A percentile compares a stretch with the other conserved stretches of the same genome.
phyloP scores from a whole-genome alignment of 352 stramenopile species.

The Pythium aphanidermatum region DNA sequence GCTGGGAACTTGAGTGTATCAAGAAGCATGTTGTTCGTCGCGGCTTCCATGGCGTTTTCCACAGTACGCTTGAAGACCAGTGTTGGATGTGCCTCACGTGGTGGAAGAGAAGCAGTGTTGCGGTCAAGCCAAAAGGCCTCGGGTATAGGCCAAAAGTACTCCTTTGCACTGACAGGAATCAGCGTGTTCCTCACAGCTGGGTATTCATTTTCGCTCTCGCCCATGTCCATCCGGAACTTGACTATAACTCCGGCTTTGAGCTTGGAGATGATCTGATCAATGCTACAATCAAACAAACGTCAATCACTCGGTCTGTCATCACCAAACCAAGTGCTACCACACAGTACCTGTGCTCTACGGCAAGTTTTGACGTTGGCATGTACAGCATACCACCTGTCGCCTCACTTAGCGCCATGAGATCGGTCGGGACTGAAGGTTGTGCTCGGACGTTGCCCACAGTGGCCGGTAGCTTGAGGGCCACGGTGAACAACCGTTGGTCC shows the following conservation, averaged over 20 bases:
- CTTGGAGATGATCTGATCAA: constrained; percentile 80
- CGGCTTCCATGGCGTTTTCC: constrained; percentile 72
- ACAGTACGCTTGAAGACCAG: constrained; percentile 64
- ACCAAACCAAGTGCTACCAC: neutral
- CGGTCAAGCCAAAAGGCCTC: constrained; percentile 84
- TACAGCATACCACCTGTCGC: constrained; percentile 79
- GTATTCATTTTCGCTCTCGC: constrained; percentile 43
- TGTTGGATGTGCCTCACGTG: constrained; percentile 70
- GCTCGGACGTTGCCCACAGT: constrained; percentile 36
- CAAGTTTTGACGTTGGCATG: constrained; percentile 71
- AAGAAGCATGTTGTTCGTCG: constrained; percentile 83
- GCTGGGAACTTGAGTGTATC: constrained; percentile 86
- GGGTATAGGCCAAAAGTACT: constrained; percentile 79
- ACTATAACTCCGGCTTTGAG: constrained; percentile 78
- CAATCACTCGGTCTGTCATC: neutral
- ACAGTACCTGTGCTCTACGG: constrained; percentile 56
- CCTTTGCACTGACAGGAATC: constrained; percentile 64
- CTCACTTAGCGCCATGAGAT: constrained; percentile 84
- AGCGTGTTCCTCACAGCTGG: constrained; percentile 57
- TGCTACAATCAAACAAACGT: constrained; percentile 26
- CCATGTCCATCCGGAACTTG: constrained; percentile 68
- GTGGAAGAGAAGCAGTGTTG: constrained; percentile 65
- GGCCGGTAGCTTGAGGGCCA: constrained; percentile 79
- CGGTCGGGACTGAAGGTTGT: constrained; percentile 45
- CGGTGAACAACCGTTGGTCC: constrained; percentile 77